Conservation (phyloP, 2,329 filamentous ascomycete genomes). For the Cadophora sp. region DNA sequence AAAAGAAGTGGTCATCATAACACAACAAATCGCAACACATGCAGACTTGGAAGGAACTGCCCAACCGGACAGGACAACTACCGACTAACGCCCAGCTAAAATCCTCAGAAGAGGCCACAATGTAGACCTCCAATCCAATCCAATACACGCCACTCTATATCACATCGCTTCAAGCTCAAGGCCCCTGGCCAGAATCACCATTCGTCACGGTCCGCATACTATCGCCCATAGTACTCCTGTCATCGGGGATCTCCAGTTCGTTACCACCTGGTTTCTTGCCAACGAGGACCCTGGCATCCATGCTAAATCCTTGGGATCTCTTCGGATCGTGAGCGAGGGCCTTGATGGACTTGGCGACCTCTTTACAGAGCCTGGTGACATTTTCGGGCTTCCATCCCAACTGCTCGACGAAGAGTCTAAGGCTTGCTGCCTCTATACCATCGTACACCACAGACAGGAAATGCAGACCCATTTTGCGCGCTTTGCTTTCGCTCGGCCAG, state of each 20-base stretch:
- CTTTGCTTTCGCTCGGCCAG: slow-evolving; percentile 47
- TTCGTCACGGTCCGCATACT: slow-evolving; percentile 22
- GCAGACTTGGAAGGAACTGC: not conserved
- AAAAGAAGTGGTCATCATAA: slow-evolving; percentile 1
- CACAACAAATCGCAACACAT: slow-evolving; percentile 7
- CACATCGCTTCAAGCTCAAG: not conserved
- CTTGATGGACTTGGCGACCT: slow-evolving; percentile 29
- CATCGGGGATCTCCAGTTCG: slow-evolving; percentile 22
- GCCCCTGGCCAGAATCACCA: not conserved
- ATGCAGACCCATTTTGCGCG: slow-evolving; percentile 37
- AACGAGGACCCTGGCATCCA: slow-evolving; percentile 36
- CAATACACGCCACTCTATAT: not conserved
- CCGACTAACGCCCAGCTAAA: slow-evolving; percentile 18
- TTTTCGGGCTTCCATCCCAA: slow-evolving; percentile 40
- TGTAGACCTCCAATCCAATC: not conserved
- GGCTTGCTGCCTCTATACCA: slow-evolving; percentile 39
- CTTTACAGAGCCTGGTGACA: slow-evolving; percentile 32
- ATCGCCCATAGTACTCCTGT: slow-evolving; percentile 19
- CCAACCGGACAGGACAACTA: not conserved
- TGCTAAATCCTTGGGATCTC: slow-evolving; percentile 35
- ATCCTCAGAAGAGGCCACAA: not conserved
- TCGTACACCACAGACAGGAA: slow-evolving; percentile 37
- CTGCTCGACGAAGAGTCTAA: slow-evolving; percentile 39
- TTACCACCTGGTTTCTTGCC: slow-evolving; percentile 40
- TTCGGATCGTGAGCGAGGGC: slow-evolving; percentile 34